Conservation (phyloP, 2,329 filamentous ascomycete species). For the Diaporthe vaccinii region DNA sequence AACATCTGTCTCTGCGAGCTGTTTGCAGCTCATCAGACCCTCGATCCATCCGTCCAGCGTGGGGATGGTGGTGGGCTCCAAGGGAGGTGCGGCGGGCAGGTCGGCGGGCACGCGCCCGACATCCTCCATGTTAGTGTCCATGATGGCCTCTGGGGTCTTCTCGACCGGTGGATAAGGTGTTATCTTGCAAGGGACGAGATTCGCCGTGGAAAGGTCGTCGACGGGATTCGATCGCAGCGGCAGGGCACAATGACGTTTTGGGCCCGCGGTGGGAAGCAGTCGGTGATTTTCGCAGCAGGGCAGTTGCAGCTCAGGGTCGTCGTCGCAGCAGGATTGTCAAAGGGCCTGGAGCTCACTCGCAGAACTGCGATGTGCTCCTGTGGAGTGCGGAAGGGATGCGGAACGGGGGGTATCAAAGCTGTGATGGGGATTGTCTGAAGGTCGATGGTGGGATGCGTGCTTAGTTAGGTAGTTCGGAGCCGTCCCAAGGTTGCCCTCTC, state of each 20-base stretch:
- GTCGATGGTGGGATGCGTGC: constrained; percentile 39
- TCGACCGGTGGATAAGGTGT: constrained; percentile 24
- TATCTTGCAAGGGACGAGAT: constrained; percentile 19
- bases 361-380: constrained; percentile 25
- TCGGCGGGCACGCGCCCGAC: constrained; percentile 88
- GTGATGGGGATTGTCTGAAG: constrained; percentile 35
- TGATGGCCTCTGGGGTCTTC: constrained; percentile 54
- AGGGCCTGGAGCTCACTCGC: constrained; percentile 25
- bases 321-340: constrained; percentile 30
- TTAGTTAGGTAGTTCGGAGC: constrained; percentile 29
- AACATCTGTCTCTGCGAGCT: constrained; percentile 93
- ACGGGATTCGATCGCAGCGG: constrained; percentile 35
- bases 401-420: constrained; percentile 40
- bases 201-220: constrained; percentile 40
- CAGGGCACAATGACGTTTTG: constrained; percentile 41
- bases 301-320: constrained; percentile 30
- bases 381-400: constrained; percentile 32
- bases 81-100: constrained; percentile 75
- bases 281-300: constrained; percentile 36
- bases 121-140: constrained; percentile 99
- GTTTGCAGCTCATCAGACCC: constrained; percentile 98
- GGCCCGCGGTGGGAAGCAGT: constrained; percentile 31
- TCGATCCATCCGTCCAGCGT: constrained; percentile 99
- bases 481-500: constrained; percentile 36
- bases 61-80: constrained; percentile 89